Base-by-base conservation (phyloP, 2,329 filamentous ascomycete genomes). In the Aspergillus hortae region DNA sequence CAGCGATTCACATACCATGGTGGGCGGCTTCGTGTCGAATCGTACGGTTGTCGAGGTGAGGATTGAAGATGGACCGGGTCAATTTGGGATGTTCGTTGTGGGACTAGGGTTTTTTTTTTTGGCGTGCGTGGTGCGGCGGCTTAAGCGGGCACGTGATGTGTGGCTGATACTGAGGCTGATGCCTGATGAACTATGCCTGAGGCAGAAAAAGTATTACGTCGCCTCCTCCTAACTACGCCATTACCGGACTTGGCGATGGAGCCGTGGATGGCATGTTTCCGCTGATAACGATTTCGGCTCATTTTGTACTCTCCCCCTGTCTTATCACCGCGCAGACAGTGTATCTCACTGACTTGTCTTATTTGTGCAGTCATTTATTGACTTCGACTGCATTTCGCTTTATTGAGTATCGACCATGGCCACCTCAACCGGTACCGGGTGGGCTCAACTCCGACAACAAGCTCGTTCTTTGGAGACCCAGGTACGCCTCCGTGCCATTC, bases 371-470 rank as follows among this genome's bases (percentile, higher is more conserved):
- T 45, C 42, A 36, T 23, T 14, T 46, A 19, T 44, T 42, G 4
- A 32, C 40, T 25, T 46, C 9, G 36, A 17, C 33, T 36, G 25
- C 25, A 14, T 11, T 41, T 27, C 2, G 11, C 36, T 30, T 19
- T 41, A 42, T 21, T 21, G 42, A 49, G 27, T 51, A 23, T 46
- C 44, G 46, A 44, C 46, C 58, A 85, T 84, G 81, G 75, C 80
- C 57, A 67, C 78, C 60, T 72, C 81, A 58, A 84, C 74, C n/a
- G 73, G 75, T 57, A 79, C 82, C 57, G 87, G 91, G 75, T 99
- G 94, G 94, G 87, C 90, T 66, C 91, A 96, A 76, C 81, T 97
- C 61, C 89, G 94, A 64, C 91, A 96, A 71, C 92, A 97, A 75
- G 90, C 91, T 56, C 83, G 94, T 64, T 84, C 86, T 42, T 79